phyloP scores from a whole-genome alignment of 768 basidiomycete genomes.

The Tephrocybe rancida region DNA sequence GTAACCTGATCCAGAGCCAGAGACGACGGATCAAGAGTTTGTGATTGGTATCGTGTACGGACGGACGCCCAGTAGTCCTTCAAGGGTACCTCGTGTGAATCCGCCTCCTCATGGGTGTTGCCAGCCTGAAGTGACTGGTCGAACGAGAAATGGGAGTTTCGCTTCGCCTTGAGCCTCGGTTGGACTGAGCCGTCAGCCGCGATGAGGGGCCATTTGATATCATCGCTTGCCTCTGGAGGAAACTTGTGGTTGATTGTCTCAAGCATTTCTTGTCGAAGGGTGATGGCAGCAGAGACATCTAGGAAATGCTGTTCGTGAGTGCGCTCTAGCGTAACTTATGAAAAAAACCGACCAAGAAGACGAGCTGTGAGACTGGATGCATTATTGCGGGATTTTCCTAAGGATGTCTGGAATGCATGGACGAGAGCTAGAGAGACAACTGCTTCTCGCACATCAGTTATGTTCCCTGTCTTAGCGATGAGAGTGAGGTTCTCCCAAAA shows the following conservation, averaged over 20 bases:
- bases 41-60: constrained; percentile 54
- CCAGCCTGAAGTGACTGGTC: constrained; percentile 31
- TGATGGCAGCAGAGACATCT: constrained; percentile 80
- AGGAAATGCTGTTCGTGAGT: neutral
- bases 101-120: constrained; percentile 39
- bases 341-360: constrained; percentile 55
- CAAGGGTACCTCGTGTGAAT: constrained; percentile 30
- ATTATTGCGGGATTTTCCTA: constrained; percentile 59
- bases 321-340: neutral
- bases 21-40: constrained; percentile 39
- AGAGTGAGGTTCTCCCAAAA: constrained; percentile 67
- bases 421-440: constrained; percentile 72
- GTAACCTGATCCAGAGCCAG: constrained; percentile 43
- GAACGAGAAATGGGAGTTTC: constrained; percentile 14
- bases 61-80: constrained; percentile 66
- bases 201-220: constrained; percentile 75
- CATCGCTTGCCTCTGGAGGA: constrained; percentile 48
- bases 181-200: constrained; percentile 44
- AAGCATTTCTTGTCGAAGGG: constrained; percentile 83
- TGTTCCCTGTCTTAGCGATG: constrained; percentile 59
- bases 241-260: constrained; percentile 81
- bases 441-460: constrained; percentile 74
- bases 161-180: constrained; percentile 25
- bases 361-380: constrained; percentile 60
- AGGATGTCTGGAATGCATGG: constrained; percentile 75